Conservation (phyloP, 2,329 filamentous ascomycete genomes). For the Claviceps capensis region DNA sequence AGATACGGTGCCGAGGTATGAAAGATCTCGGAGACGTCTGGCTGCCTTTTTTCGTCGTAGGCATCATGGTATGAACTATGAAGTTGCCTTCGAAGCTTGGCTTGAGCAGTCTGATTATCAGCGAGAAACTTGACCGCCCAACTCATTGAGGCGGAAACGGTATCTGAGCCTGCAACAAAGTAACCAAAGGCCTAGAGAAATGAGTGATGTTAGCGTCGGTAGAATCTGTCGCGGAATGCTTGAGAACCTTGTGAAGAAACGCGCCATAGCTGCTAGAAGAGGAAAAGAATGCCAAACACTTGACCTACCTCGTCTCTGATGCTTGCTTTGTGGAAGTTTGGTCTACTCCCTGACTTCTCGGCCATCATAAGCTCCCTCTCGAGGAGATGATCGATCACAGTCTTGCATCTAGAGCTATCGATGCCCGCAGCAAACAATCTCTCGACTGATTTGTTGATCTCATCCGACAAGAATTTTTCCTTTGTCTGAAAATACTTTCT, state of each 20-base stretch:
- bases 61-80: constrained; percentile 10
- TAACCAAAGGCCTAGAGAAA: constrained; percentile 11
- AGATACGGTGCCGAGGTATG: constrained; percentile 16
- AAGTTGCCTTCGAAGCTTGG: constrained; percentile 9
- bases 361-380: constrained; percentile 9
- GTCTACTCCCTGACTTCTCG: constrained; percentile 15
- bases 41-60: constrained; percentile 8
- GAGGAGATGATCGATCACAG: background rate
- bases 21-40: constrained; percentile 15
- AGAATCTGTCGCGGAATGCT: background rate
- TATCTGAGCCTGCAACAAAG: constrained; percentile 15
- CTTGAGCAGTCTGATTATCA: constrained; percentile 2
- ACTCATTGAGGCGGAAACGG: background rate
- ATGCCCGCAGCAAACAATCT: background rate
- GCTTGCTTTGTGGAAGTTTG: constrained; percentile 14
- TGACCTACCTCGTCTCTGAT: constrained; percentile 18
- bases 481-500: constrained; percentile 4
- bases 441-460: constrained; percentile 1
- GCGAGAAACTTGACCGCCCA: constrained; percentile 3
- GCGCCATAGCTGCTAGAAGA: background rate
- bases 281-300: background rate
- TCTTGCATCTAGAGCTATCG: background rate
- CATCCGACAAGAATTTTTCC: constrained; percentile 2
- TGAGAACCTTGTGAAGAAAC: background rate
- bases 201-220: background rate